These are phyloP conservation scores for Paspalum notatum DNA, from an alignment of 176 grass and related monocot genomes.

Conservation along the genomic window DNA sequence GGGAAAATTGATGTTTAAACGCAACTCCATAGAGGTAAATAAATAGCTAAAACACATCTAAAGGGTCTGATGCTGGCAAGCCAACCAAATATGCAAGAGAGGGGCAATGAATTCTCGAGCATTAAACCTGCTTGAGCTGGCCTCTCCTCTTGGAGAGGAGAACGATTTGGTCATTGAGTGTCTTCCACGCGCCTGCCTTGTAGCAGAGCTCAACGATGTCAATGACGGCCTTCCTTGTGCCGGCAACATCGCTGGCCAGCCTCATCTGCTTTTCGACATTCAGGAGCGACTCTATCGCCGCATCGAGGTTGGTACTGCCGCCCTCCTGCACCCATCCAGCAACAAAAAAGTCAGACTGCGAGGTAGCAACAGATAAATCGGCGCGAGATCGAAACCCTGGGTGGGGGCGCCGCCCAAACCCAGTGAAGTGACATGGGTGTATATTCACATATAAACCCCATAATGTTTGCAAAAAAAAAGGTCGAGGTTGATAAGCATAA, in stretches of 20 bases:
- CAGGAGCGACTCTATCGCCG: conserved; percentile 80
- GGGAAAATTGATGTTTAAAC: neutral
- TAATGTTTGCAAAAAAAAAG: too few relatives aligned
- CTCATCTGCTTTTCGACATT: conserved; percentile 97
- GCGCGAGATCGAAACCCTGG: conserved; percentile 39
- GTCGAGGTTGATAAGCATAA: too few relatives aligned
- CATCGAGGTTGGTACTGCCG: conserved; percentile 65
- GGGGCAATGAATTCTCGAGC: neutral
- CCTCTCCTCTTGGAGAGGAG: conserved; percentile 90
- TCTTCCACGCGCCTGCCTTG: conserved; percentile 83
- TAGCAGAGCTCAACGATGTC: conserved; percentile 96
- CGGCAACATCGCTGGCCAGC: conserved; percentile 77
- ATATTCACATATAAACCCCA: too few relatives aligned
- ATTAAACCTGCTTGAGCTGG: conserved; percentile 85
- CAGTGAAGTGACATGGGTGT: too few relatives aligned
- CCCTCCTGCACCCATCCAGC: conserved; percentile 53
- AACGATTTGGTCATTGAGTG: conserved; percentile 93
- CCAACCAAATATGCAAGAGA: neutral
- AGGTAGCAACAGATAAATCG: neutral
- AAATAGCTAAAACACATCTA: neutral
- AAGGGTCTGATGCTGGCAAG: neutral
- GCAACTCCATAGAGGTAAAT: neutral
- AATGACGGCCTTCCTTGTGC: conserved; percentile 81
- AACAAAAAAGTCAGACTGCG: neutral
- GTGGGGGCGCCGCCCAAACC: neutral